Conservation (phyloP, 1,284 basidiomycete species). For the Leccinum pallidistipes region DNA sequence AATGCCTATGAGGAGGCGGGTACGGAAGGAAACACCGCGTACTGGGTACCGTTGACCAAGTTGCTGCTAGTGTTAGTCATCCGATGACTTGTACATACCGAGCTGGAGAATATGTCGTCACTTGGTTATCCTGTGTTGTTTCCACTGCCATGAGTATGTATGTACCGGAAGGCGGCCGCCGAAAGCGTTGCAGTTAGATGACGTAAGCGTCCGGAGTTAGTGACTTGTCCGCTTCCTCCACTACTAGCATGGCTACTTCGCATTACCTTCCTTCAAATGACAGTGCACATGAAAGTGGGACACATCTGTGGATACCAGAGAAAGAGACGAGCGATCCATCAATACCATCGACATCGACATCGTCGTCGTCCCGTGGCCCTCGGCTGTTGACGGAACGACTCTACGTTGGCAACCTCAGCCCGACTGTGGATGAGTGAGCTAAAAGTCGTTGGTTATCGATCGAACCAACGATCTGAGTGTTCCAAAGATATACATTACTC, state of each 20-base stretch:
- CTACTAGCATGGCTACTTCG: conserved; percentile 14
- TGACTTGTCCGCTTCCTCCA: not conserved
- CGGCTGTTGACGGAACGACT: conserved; percentile 65
- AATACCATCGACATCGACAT: not conserved
- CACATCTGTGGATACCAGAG: conserved; percentile 36
- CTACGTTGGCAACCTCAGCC: conserved; percentile 90
- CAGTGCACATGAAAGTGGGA: conserved; percentile 9
- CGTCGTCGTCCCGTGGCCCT: conserved; percentile 30
- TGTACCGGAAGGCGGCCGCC: no score
- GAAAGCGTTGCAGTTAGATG: conserved; percentile 1
- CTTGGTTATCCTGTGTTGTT: not conserved
- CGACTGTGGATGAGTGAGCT: conserved; percentile 86
- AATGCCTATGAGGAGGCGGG: conserved; percentile 3
- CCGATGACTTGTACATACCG: not conserved
- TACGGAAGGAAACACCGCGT: conserved; percentile 3
- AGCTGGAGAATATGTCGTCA: not conserved
- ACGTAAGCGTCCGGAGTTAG: conserved; percentile 11
- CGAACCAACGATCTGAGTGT: conserved; percentile 13
- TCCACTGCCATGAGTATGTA: no score
- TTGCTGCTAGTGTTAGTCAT: not conserved
- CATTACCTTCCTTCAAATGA: conserved; percentile 1
- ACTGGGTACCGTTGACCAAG: not conserved
- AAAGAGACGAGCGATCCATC: conserved; percentile 26
- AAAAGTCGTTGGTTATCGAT: conserved; percentile 5
- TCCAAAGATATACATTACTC: conserved; percentile 75